Percentiles rank a stretch among this genome's conserved stretches.
phyloP scores from a whole-genome alignment of 176 grass and related monocot species.

The Bolboschoenus planiculmis region DNA sequence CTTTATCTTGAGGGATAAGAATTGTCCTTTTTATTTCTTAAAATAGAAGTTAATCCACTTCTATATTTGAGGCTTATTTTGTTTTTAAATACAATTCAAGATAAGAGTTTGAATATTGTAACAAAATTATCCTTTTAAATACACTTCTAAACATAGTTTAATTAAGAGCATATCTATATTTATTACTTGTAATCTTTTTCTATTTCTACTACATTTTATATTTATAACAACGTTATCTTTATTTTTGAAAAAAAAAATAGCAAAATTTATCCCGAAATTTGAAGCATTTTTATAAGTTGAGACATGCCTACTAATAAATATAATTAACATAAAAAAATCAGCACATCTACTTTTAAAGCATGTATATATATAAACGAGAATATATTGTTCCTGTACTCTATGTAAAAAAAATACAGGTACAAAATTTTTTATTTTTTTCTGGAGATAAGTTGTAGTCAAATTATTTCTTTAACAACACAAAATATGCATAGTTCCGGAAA shows the following conservation, averaged over 20 bases:
- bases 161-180: too few species aligned
- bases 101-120: background rate
- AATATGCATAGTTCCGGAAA: background rate
- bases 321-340: background rate
- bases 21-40: too few species aligned
- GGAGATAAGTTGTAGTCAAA: background rate
- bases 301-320: background rate
- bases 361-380: too few species aligned
- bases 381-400: background rate
- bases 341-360: background rate
- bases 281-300: background rate
- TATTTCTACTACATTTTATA: background rate
- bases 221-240: background rate
- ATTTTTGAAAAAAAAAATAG: background rate
- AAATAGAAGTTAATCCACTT: too few species aligned
- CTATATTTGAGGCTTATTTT: too few species aligned
- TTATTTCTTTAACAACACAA: background rate
- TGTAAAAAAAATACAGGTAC: background rate
- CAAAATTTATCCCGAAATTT: background rate
- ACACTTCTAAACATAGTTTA: background rate
- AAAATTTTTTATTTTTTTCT: background rate
- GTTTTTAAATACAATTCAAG: background rate
- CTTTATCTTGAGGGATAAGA: too few species aligned
- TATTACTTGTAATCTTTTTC: too few species aligned
- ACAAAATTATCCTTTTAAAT: too few species aligned